These are phyloP conservation scores for Ascochyta pisi DNA, from an alignment of 2,329 filamentous ascomycete species.

Conservation along the genomic window DNA sequence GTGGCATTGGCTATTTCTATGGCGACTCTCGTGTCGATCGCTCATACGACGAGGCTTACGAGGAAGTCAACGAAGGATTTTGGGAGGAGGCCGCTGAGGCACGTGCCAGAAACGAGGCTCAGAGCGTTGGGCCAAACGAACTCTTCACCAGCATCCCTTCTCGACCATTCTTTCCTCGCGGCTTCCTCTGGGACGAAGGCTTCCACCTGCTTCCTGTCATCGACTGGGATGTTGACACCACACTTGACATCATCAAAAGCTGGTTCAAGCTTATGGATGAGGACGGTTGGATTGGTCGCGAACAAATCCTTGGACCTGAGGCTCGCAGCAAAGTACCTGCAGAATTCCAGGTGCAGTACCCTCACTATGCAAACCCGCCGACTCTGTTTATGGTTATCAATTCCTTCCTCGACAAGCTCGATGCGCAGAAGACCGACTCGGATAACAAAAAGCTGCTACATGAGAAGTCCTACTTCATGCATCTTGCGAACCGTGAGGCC, in stretches of 20 bases:
- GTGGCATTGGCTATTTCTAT: slow-evolving; percentile 94
- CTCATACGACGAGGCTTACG: slow-evolving; percentile 89
- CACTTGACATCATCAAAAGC: slow-evolving; percentile 83
- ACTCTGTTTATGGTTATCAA: slow-evolving; percentile 92
- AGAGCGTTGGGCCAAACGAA: slow-evolving; percentile 81
- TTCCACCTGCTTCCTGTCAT: slow-evolving; percentile 91
- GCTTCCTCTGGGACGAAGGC: slow-evolving; percentile 97
- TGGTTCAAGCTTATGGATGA: slow-evolving; percentile 98
- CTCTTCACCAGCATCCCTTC: slow-evolving; percentile 93
- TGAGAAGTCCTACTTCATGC: slow-evolving; percentile 62
- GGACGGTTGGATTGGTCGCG: slow-evolving; percentile 95
- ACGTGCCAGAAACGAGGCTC: slow-evolving; percentile 70
- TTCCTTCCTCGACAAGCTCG: slow-evolving; percentile 79
- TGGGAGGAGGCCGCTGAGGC: slow-evolving; percentile 91
- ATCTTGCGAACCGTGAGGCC: slow-evolving; percentile 71
- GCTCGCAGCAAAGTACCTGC: slow-evolving; percentile 91
- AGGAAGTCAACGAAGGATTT: slow-evolving; percentile 93
- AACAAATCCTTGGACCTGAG: slow-evolving; percentile 91
- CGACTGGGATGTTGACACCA: slow-evolving; percentile 92
- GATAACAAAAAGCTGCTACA: slow-evolving; percentile 45
- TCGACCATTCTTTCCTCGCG: slow-evolving; percentile 92
- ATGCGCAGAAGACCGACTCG: slow-evolving; percentile 51
- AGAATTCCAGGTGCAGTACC: slow-evolving; percentile 95
- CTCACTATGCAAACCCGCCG: slow-evolving; percentile 96
- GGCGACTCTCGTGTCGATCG: slow-evolving; percentile 88